Base-by-base conservation (phyloP, 2,329 filamentous ascomycete species). In the Hirsutella thompsonii region DNA sequence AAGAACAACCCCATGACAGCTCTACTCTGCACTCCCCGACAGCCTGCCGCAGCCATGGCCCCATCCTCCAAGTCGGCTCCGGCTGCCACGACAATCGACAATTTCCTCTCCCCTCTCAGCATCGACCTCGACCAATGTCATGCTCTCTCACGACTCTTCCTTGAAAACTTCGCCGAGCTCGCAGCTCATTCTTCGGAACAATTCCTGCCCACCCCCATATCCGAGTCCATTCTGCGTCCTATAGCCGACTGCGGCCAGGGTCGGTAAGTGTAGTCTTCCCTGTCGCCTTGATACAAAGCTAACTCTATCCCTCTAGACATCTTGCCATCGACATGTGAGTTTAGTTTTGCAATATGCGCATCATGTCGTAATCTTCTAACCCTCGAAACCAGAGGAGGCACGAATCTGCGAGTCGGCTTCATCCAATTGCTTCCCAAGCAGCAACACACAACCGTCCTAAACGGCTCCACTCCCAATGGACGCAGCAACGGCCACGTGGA, bases 351-450 rank as follows among this genome's bases (percentile, higher is more conserved):
- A 23, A 21, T 28, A 4, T 28, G 9, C 37, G n/a, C 19, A 5
- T n/a, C 18, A 11, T 18, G 29, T 26, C 11, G 14, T 38, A 37
- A 34, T 18, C 6, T 16, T n/a, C 32, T 34, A 34, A 34, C 32
- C 13, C 18, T 20, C 11, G 18, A 11, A 20, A 11, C 50, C 51
- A 79, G 77, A 47, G 80, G 80, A 46, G 80, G 80, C 8, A 80
- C 79, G 8, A 83, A 84, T 49, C 62, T 84, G 35, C 68, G 80
- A 53, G 79, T 81, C 21, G 79, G 76, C 23, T 82, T 83, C 47
- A 68, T 83, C 40, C 76, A 83, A 51, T 59, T 83, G 20, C 53
- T 70, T 66, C 66, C 29, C 53, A 62, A 42, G 51, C 59, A 37
- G 30, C 30, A 14, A 16, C 30, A 14, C 30, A n/a, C 30, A 41